Percentiles rank a stretch among this genome's conserved stretches.
phyloP scores from a whole-genome alignment of 2,329 filamentous ascomycete species.

The Alternaria metachromatica region DNA sequence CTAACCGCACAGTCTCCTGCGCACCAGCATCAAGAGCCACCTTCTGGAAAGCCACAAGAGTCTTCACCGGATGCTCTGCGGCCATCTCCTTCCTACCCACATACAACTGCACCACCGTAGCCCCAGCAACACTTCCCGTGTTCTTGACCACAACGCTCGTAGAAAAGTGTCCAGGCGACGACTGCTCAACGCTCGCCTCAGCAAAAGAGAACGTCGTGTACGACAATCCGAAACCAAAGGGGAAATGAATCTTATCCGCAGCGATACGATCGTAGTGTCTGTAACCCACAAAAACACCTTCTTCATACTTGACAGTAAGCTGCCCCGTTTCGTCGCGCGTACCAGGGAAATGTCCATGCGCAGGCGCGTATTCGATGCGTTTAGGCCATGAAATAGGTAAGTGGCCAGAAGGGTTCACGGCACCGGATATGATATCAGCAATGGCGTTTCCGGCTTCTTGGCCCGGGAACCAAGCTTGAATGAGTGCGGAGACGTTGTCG shows the following conservation, averaged over 20 bases:
- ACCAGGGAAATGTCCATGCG: slow-evolving; percentile 49
- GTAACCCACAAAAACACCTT: slow-evolving; percentile 63
- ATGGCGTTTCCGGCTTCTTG: slow-evolving; percentile 53
- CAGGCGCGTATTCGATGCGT: slow-evolving; percentile 44
- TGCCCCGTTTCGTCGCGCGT: slow-evolving; percentile 57
- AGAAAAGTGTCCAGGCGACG: slow-evolving; percentile 53
- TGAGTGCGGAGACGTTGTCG: slow-evolving; percentile 50
- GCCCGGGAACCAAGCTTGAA: slow-evolving; percentile 53
- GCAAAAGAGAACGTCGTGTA: slow-evolving; percentile 52
- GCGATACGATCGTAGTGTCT: slow-evolving; percentile 65
- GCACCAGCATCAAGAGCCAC: slow-evolving; percentile 65
- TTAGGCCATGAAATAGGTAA: slow-evolving; percentile 51
- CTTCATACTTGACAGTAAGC: slow-evolving; percentile 65
- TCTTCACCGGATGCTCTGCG: slow-evolving; percentile 65
- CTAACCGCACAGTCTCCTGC: slow-evolving; percentile 63
- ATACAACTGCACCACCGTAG: slow-evolving; percentile 64
- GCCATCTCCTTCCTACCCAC: slow-evolving; percentile 56
- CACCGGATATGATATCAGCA: slow-evolving; percentile 51
- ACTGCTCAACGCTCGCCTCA: slow-evolving; percentile 65
- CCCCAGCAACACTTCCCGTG: slow-evolving; percentile 57
- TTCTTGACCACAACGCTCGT: slow-evolving; percentile 57
- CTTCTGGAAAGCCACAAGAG: slow-evolving; percentile 72
- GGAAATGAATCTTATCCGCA: slow-evolving; percentile 57
- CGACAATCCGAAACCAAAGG: slow-evolving; percentile 49
- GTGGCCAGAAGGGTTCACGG: slow-evolving; percentile 48